Base-by-base conservation (phyloP, 306 rosid species). In the Calophaca sinica region DNA sequence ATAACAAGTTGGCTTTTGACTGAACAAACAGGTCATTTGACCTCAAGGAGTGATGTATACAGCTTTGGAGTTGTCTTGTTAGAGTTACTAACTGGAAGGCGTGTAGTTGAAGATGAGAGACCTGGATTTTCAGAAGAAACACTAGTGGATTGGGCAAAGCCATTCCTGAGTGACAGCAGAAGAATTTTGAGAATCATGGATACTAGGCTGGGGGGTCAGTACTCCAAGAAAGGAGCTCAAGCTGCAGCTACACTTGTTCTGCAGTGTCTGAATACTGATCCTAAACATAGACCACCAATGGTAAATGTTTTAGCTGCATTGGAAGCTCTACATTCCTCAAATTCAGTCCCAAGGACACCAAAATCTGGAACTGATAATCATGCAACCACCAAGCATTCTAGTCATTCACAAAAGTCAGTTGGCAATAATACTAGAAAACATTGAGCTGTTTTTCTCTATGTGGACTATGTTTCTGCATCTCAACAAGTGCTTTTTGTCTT, bases 121-220 rank as follows among this genome's bases (percentile, higher is more conserved):
- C 74, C 72, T 2, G 89, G 87, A 52, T 68, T 53, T 62, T 78
- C 79, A 0, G 93, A 87, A 32, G 96, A 94, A 66, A 87, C 93
- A 46, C 79, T 94, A 66, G 98, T 94, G 9, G 91, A 91, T 62
- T 90, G 97, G 97, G 98, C 93, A 12, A 87, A 64, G 73, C 98
- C 94, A 0, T 88, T 88, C 78, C 32, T 94, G 14, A 82, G 68
- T 7, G 96, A 94, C 6, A 48, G 83, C 55, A 89, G 75, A 76
- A 81, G 97, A 35, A 78, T 94, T 46, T 76, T 86, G 53, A 87
- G 98, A 81, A 86, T 94, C 61, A 89, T 94, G 96, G 98, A 94
- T 70, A 74, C 84, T 6, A 84, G 91, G 62, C 74, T 94, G 72
- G 94, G 94, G 3, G 98, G 98, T 71, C 94, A 94, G 53, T 94